Base-by-base conservation (phyloP, 2,329 filamentous ascomycete genomes). In the Amesomyces nigricolor region DNA sequence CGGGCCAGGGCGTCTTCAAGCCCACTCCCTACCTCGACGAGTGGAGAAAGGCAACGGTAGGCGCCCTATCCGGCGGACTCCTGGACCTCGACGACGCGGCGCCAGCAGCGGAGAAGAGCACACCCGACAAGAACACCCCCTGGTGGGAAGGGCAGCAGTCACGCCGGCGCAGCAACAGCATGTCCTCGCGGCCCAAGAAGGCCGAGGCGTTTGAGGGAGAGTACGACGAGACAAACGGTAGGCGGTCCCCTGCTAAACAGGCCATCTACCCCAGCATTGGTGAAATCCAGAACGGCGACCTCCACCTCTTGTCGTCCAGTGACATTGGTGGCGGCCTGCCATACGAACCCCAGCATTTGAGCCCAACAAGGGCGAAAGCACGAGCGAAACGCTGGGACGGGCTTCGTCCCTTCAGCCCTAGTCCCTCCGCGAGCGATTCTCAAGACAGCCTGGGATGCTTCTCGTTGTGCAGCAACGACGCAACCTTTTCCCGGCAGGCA, bases 71-170 rank as follows among this genome's bases (percentile, higher is more conserved):
- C 0, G 78, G 80, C 1, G 67, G 74, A 1, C 71, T 88, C 49
- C 76, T 89, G 30, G 81, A 88, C 56, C 77, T 88, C 32, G 74
- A 77, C 54, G 70, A 73, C 8, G 68, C 62, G 13, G 52, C 63
- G 7, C 55, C 64, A 0, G 65, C 70, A 37, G 63, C 65, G 32
- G 62, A 65, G 30, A 80, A 83, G 42, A 78, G 74, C 58, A 75
- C 75, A 58, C 79, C 65, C 30, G 80, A 83, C 42, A 78, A 74
- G 58, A 75, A 75, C 58, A 79, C 79, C 61, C 75, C 88, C 1
- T 95, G 89, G 89, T 94, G 90, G 89, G 90, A 95, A 66, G 51
- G 75, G 71, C 30, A 73, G 72, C 55, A 77, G 67, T 58, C 72
- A 71, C 57, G 74, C 76, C 63, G 73, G 68, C 64, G 80, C 56